Evolutionary conservation across 2,329 filamentous ascomycete species (phyloP).

Genomic region (Phyllosticta citrichinensis): DNA sequence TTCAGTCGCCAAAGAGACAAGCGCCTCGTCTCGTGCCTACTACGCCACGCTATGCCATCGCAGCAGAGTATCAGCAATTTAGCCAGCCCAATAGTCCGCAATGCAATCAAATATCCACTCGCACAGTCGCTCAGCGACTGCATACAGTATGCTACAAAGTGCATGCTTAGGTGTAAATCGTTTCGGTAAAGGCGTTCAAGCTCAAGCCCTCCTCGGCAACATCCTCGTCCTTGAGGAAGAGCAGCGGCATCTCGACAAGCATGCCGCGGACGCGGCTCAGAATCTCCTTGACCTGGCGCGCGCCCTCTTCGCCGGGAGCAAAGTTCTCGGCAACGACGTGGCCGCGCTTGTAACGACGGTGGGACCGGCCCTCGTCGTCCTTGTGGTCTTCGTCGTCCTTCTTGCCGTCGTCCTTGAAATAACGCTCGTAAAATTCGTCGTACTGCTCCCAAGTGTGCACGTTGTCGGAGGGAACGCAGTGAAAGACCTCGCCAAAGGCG

Average conservation of each 20-base stretch:
- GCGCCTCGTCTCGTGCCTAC: too few relatives aligned
- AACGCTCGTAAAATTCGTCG: conserved; percentile 56
- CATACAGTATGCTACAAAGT: neutral
- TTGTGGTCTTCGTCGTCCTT: conserved; percentile 26
- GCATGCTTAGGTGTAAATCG: conserved; percentile 34
- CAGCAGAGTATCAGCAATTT: neutral
- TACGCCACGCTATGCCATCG: neutral
- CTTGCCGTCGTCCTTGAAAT: conserved; percentile 44
- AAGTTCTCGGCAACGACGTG: conserved; percentile 61
- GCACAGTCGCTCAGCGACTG: neutral
- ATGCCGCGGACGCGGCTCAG: conserved; percentile 58
- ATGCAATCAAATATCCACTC: neutral
- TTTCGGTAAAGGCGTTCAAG: conserved; percentile 39
- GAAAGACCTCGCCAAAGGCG: conserved; percentile 72
- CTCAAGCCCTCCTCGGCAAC: conserved; percentile 73
- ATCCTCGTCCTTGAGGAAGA: conserved; percentile 77
- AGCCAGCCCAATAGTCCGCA: neutral
- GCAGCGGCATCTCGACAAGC: conserved; percentile 74
- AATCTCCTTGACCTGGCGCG: conserved; percentile 50
- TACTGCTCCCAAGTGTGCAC: conserved; percentile 66
- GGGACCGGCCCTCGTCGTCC: conserved; percentile 16
- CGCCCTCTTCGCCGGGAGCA: conserved; percentile 27
- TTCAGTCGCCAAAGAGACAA: too few relatives aligned
- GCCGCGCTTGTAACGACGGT: conserved; percentile 64
- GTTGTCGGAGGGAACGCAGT: conserved; percentile 59